These are phyloP conservation scores for Brettanomyces bruxellensis DNA, from an alignment of 805 yeast genomes.

Conservation along the genomic window DNA sequence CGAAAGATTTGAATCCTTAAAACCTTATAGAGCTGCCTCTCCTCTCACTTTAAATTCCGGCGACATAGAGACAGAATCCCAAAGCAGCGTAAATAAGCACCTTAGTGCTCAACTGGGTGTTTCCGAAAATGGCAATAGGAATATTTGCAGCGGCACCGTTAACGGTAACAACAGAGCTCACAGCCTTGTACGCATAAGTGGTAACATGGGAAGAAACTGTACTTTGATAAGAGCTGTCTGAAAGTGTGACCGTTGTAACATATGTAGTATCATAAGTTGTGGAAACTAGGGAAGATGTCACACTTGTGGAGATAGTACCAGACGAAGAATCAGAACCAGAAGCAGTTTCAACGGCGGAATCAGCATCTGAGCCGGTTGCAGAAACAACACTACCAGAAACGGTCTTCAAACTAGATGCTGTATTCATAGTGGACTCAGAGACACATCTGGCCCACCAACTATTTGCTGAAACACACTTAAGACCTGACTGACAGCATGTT, in stretches of 20 bases:
- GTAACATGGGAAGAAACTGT: neutral
- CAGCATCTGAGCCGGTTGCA: neutral
- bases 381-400: neutral
- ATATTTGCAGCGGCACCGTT: neutral
- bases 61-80: neutral
- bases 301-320: neutral
- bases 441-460: constrained; percentile 24
- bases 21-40: no score
- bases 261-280: neutral
- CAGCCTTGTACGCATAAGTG: neutral
- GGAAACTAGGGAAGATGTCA: neutral
- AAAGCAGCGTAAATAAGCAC: neutral
- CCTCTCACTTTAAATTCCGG: neutral
- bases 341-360: neutral
- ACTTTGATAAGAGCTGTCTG: neutral
- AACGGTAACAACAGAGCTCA: neutral
- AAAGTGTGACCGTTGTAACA: neutral
- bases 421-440: constrained; percentile 14
- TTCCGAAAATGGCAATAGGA: neutral
- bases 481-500: constrained; percentile 19
- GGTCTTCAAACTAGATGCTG: neutral
- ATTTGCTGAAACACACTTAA: constrained; percentile 16
- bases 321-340: neutral
- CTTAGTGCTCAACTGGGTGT: neutral
- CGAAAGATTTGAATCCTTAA: no score